Conservation (phyloP, 768 basidiomycete genomes). For the Mycena kentingensis region DNA sequence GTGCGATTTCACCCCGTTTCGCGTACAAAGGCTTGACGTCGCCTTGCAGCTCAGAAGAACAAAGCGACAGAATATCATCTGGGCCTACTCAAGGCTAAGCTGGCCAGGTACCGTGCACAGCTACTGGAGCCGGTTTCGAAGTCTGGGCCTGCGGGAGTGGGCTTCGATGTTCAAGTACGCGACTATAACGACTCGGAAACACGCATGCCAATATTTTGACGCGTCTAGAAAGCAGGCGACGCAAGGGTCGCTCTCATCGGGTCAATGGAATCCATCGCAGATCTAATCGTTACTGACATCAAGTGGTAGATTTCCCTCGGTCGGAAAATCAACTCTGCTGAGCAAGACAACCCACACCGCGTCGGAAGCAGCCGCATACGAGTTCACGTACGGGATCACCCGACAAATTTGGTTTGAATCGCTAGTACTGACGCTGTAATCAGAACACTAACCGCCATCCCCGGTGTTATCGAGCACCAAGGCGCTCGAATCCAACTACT, state of each 20-base stretch:
- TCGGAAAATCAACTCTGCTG: conserved; percentile 93
- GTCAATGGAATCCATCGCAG: not conserved
- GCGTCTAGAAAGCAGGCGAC: conserved; percentile 67
- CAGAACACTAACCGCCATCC: conserved; percentile 70
- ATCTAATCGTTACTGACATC: not conserved
- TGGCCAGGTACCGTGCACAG: conserved; percentile 92
- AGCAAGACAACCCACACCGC: conserved; percentile 91
- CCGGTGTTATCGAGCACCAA: conserved; percentile 95
- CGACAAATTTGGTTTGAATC: too few relatives aligned
- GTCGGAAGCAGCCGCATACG: conserved; percentile 88
- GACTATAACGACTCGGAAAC: not conserved
- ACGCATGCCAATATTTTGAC: not conserved
- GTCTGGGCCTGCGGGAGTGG: conserved; percentile 75
- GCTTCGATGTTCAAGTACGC: conserved; percentile 82
- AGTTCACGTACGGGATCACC: conserved; percentile 88
- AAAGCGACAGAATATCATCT: conserved; percentile 96
- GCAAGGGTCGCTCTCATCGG: conserved; percentile 91
- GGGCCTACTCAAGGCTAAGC: conserved; percentile 90
- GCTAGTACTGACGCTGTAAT: not conserved
- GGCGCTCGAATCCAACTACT: conserved; percentile 90
- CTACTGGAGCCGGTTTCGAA: conserved; percentile 90
- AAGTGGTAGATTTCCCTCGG: conserved; percentile 70
- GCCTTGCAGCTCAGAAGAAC: conserved; percentile 99
- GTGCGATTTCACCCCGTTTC: too few relatives aligned
- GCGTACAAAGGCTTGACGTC: too few relatives aligned